Evolutionary conservation across 805 yeast genomes (phyloP).

Genomic region (Ogataea zsoltii): DNA sequence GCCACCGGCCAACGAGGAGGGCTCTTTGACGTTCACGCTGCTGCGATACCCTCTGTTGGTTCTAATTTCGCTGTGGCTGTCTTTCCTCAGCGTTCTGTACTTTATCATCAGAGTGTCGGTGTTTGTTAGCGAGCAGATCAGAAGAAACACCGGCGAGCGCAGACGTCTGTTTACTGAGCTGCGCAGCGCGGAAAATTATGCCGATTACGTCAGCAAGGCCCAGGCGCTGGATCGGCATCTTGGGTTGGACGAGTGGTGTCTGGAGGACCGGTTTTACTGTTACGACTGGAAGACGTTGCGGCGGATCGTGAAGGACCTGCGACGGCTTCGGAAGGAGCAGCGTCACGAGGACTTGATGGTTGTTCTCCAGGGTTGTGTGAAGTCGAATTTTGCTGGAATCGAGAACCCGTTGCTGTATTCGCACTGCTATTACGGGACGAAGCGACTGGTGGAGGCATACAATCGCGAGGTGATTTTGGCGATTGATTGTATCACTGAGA

Average conservation of each 20-base stretch:
- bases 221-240: conserved; percentile 54
- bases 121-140: conserved; percentile 56
- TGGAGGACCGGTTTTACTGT: conserved; percentile 59
- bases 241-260: conserved; percentile 64
- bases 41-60: conserved; percentile 68
- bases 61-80: conserved; percentile 54
- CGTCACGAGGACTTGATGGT: conserved; percentile 50
- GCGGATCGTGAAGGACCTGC: conserved; percentile 46
- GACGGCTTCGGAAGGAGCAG: conserved; percentile 32
- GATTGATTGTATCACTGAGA: conserved; percentile 43
- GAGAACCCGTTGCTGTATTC: conserved; percentile 72
- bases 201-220: conserved; percentile 66
- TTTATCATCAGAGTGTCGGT: conserved; percentile 58
- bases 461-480: conserved; percentile 52
- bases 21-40: conserved; percentile 41
- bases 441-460: conserved; percentile 55
- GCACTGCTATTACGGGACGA: conserved; percentile 76
- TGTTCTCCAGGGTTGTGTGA: conserved; percentile 64
- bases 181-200: conserved; percentile 49
- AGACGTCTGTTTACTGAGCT: conserved; percentile 49
- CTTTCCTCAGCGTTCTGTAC: conserved; percentile 49
- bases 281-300: conserved; percentile 66
- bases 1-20: conserved; percentile 17
- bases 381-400: conserved; percentile 75
- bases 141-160: conserved; percentile 64